A percentile compares a stretch with the other conserved stretches of the same genome.
Conservation (phyloP, 495 filamentous ascomycete species). For the Trichodelitschia bisporula region DNA sequence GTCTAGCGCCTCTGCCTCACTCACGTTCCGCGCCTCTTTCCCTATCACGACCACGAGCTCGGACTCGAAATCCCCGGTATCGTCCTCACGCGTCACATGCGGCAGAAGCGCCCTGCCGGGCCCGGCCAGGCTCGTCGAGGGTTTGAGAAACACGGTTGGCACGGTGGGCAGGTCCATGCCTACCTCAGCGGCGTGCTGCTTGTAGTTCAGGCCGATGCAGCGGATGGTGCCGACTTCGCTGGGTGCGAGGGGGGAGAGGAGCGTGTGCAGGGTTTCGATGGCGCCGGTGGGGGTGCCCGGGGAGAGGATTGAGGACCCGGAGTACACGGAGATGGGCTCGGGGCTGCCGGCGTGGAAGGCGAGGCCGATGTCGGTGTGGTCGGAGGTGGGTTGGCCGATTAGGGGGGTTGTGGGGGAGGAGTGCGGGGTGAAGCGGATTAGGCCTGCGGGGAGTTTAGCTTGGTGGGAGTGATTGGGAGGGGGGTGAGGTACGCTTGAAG, state of each 20-base stretch:
- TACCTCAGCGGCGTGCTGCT: slow-evolving; percentile 52
- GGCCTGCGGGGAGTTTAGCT: too few relatives aligned
- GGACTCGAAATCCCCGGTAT: slow-evolving; percentile 58
- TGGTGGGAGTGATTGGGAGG: too few relatives aligned
- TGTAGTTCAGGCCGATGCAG: slow-evolving; percentile 65
- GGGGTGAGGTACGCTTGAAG: too few relatives aligned
- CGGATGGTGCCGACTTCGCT: slow-evolving; percentile 50
- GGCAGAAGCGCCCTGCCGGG: slow-evolving; percentile 48
- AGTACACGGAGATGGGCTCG: too few relatives aligned
- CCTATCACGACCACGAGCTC: slow-evolving; percentile 63
- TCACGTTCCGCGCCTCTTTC: slow-evolving; percentile 39
- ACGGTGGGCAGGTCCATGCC: slow-evolving; percentile 51
- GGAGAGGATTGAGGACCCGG: too few relatives aligned
- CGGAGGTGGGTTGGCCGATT: too few relatives aligned
- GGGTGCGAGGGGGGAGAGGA: slow-evolving; percentile 43
- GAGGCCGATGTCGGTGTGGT: too few relatives aligned
- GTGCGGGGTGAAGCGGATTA: too few relatives aligned
- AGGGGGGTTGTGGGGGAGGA: too few relatives aligned
- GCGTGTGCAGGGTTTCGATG: too few relatives aligned
- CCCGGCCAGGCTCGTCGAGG: slow-evolving; percentile 41
- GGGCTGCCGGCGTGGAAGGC: too few relatives aligned
- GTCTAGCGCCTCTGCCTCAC: slow-evolving; percentile 39
- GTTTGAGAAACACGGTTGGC: slow-evolving; percentile 70
- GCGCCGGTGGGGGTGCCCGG: too few relatives aligned
- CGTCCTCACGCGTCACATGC: slow-evolving; percentile 28